A percentile compares a stretch with the other conserved stretches of the same genome.
phyloP scores from a whole-genome alignment of 129 eudicot genomes.

The Pulicaria dysenterica region DNA sequence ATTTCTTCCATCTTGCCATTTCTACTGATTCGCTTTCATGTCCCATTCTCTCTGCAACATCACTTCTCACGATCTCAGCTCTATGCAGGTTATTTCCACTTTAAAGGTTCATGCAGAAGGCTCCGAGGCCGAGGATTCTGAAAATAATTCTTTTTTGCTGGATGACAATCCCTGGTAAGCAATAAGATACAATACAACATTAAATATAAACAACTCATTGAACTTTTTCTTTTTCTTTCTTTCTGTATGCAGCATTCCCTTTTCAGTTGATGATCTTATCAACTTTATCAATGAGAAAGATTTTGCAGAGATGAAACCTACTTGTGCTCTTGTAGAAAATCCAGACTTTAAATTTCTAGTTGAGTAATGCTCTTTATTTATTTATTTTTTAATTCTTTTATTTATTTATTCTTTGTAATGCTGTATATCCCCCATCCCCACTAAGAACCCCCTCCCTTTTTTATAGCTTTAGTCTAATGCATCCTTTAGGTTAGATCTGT shows the following conservation, averaged over 20 bases:
- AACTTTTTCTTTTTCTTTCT: neutral
- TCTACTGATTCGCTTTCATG: conserved; percentile 1
- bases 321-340: conserved; percentile 60
- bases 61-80: conserved; percentile 20
- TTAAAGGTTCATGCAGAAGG: conserved; percentile 43
- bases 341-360: conserved; percentile 66
- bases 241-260: conserved; percentile 62
- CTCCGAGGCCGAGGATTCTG: conserved; percentile 38
- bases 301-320: conserved; percentile 66
- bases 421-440: conserved; percentile 13
- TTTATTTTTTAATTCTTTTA: conserved; percentile 1
- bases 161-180: conserved; percentile 61
- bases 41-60: conserved; percentile 11
- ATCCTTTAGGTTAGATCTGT: conserved; percentile 38
- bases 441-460: neutral
- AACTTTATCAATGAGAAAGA: conserved; percentile 47
- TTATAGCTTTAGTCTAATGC: conserved; percentile 29
- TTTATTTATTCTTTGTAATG: neutral
- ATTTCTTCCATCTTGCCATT: neutral
- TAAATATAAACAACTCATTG: neutral
- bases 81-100: conserved; percentile 50
- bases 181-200: neutral
- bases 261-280: conserved; percentile 65
- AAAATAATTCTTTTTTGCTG: conserved; percentile 51
- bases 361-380: conserved; percentile 37